Percentiles rank a stretch among this genome's conserved stretches.
phyloP scores from a whole-genome alignment of 768 basidiomycete species.

The Naganishia vishniacii region DNA sequence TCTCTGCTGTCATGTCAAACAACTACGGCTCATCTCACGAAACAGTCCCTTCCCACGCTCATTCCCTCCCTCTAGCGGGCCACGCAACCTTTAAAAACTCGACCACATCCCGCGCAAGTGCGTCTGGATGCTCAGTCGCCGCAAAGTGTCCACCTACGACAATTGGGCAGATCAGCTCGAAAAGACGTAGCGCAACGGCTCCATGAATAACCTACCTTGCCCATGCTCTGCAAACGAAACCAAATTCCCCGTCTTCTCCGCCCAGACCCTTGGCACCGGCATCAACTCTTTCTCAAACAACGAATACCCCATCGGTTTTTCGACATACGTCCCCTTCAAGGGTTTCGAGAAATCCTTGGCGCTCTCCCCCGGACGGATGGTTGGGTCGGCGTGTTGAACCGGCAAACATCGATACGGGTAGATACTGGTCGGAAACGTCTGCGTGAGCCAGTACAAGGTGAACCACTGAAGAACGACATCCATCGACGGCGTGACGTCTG shows the following conservation, averaged over 20 bases:
- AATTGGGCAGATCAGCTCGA: not conserved
- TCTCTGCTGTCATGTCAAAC: no score
- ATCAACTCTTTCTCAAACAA: constrained; percentile 42
- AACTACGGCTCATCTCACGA: no score
- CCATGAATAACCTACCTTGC: constrained; percentile 31
- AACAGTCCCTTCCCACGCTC: no score
- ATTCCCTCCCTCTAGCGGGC: not conserved
- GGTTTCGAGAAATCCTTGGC: not conserved
- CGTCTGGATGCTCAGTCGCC: constrained; percentile 44
- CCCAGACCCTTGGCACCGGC: constrained; percentile 39
- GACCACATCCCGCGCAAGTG: constrained; percentile 40
- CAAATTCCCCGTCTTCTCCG: constrained; percentile 38
- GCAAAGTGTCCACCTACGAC: constrained; percentile 48
- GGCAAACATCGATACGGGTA: constrained; percentile 34
- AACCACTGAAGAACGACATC: constrained; percentile 38
- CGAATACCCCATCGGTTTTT: constrained; percentile 40
- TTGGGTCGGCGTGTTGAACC: not conserved
- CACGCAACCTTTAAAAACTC: constrained; percentile 44
- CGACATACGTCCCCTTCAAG: constrained; percentile 26
- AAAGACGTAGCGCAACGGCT: no score
- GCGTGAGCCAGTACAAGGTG: constrained; percentile 45
- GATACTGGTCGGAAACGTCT: constrained; percentile 37
- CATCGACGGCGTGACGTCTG: constrained; percentile 28
- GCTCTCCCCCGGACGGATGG: constrained; percentile 5
- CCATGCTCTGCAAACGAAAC: constrained; percentile 43